Base-by-base conservation (phyloP, 2,329 filamentous ascomycete genomes). In the Fusarium pseudonygamai region DNA sequence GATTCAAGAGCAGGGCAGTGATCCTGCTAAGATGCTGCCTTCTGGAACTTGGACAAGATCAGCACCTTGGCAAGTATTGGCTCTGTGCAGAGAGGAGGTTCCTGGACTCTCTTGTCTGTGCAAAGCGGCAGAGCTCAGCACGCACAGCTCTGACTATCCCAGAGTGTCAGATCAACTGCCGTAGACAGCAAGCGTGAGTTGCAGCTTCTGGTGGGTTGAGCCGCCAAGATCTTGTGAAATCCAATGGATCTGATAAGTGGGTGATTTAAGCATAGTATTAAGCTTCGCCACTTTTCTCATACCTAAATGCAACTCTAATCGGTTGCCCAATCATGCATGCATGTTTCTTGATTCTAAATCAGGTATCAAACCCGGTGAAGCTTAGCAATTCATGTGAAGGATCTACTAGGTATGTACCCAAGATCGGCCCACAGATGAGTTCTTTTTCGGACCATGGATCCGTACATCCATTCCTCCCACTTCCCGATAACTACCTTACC, bases 21-120 rank as follows among this genome's bases (percentile, higher is more conserved):
- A 53, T 69, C 59, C 40, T 58, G 50, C 42, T 68, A 63, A 60
- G 64, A 39, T 69, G 45, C 46, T 58, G 34, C 28, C 43, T 42
- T 65, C 60, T 71, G 70, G 66, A 72, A 73, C 55, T 39, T n/a
- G 56, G 56, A 53, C 50, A 61, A 73, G 69, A 73, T 72, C 69
- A 73, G 46, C 70, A 72, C 61, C 70, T 72, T 72, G 70, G 70
- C 70, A 65, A 28, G 20, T 49, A 26, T 34, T 69, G 49, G 49
- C 34, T n/a, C 47, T 43, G 32, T 22, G n/a, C 20, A 32, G 22
- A 28, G 28, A 24, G n/a, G 26, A 52, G 30, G 50, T 26, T 30
- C 42, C 30, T 55, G 43, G 56, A 28, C 16, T 34, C 26, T 63
- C 50, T 40, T 15, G 12, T 36, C 26, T 46, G n/a, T 36, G n/a